A percentile compares a stretch with the other conserved stretches of the same genome.
Conservation (phyloP, 1,139 yeast species). For the Pichia sp. region DNA sequence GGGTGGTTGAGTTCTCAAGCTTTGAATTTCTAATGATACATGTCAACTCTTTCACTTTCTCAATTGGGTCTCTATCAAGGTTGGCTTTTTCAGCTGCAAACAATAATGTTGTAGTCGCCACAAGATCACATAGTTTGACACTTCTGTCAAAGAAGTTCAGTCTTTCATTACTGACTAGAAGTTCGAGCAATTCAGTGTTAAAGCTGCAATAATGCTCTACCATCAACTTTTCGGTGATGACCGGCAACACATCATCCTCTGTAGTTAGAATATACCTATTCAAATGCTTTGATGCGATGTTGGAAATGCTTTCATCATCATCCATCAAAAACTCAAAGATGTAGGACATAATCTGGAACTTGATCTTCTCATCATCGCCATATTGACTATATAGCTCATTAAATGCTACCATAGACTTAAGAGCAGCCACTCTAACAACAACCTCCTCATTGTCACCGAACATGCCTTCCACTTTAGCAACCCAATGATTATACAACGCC, state of each 20-base stretch:
- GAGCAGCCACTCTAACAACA: conserved; percentile 40
- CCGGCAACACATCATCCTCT: conserved; percentile 18
- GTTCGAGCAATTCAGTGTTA: background rate
- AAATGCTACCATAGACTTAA: conserved; percentile 36
- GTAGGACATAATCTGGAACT: conserved; percentile 19
- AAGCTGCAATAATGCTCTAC: conserved; percentile 15
- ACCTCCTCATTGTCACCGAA: conserved; percentile 38
- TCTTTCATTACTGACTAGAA: conserved; percentile 9
- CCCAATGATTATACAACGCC: conserved; percentile 26
- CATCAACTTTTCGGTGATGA: conserved; percentile 28
- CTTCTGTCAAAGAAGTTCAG: conserved; percentile 11
- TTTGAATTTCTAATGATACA: conserved; percentile 7
- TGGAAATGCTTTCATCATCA: conserved; percentile 50
- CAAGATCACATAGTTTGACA: conserved; percentile 9
- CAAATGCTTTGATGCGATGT: conserved; percentile 31
- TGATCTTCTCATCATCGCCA: conserved; percentile 1
- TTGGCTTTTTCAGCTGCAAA: conserved; percentile 48
- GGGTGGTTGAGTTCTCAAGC: background rate
- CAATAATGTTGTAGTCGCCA: conserved; percentile 23
- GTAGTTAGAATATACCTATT: conserved; percentile 21
- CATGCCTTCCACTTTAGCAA: conserved; percentile 26
- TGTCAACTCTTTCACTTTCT: conserved; percentile 9
- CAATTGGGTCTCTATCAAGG: conserved; percentile 36
- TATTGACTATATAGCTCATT: conserved; percentile 9
- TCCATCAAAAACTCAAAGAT: conserved; percentile 44